Percentiles rank a stretch among this genome's conserved stretches.
phyloP scores from a whole-genome alignment of 2,329 filamentous ascomycete species.

The Trichophyton mentagrophytes region DNA sequence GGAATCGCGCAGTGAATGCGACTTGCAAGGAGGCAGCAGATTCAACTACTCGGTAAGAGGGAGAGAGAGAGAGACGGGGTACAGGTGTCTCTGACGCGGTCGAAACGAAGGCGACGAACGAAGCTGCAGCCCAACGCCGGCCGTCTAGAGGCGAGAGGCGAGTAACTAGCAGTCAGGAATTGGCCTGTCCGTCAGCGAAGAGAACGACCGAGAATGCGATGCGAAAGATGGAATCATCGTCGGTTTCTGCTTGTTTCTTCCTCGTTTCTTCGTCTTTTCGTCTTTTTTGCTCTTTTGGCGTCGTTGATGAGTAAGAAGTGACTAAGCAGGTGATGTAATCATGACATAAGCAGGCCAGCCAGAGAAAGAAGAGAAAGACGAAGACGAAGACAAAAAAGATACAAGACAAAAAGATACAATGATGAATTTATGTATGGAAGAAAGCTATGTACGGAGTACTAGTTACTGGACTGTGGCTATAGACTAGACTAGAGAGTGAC shows the following conservation, averaged over 20 bases:
- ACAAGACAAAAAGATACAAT: no score
- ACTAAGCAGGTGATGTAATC: no score
- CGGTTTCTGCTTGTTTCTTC: background rate
- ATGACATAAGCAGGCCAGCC: no score
- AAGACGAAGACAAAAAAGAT: no score
- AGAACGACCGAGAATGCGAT: background rate
- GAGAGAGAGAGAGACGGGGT: background rate
- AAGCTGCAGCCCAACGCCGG: background rate
- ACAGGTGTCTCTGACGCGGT: background rate
- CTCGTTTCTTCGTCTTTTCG: background rate
- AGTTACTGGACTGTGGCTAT: no score
- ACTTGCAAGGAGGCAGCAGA: background rate
- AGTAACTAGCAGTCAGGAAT: background rate
- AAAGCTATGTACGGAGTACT: no score
- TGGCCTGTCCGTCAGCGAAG: background rate
- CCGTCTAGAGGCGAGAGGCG: background rate
- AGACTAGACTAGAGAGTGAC: constrained; percentile 11
- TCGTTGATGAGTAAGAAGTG: no score
- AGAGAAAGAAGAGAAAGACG: no score
- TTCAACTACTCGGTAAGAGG: background rate
- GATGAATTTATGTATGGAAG: no score
- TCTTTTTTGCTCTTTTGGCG: background rate
- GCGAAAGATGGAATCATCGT: background rate
- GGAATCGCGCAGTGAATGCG: background rate
- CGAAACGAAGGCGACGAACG: background rate